A percentile compares a stretch with the other conserved stretches of the same genome.
phyloP scores from a whole-genome alignment of 345 rosid species.

The Orychophragmus violaceus region DNA sequence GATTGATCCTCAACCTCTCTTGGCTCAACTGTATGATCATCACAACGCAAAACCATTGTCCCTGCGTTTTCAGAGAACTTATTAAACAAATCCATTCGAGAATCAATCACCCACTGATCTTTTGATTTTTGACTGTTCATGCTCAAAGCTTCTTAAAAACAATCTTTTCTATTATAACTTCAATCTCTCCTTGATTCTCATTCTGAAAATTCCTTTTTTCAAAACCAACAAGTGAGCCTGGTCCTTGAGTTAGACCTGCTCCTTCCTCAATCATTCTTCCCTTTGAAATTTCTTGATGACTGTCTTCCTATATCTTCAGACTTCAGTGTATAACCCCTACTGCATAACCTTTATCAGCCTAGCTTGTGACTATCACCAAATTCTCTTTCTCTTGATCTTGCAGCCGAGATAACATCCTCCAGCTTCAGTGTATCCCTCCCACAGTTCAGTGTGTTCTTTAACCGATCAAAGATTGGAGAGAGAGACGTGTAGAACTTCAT shows the following conservation, averaged over 20 bases:
- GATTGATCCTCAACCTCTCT: no score
- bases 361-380: neutral
- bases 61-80: no score
- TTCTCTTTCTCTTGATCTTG: neutral
- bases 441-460: no score
- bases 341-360: no score
- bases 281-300: neutral
- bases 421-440: neutral
- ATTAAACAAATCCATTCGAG: no score
- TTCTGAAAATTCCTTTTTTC: neutral
- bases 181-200: no score
- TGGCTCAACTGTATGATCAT: no score
- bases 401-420: neutral
- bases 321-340: neutral
- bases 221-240: neutral
- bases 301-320: neutral
- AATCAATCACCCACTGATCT: neutral
- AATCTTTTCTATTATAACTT: neutral
- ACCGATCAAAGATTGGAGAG: no score
- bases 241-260: neutral
- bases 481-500: no score
- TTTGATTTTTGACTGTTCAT: rapidly evolving
- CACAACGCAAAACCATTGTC: no score
- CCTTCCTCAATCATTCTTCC: neutral
- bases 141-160: neutral